phyloP scores from a whole-genome alignment of 78 protist genomes.

The Isochrysis galbana region DNA sequence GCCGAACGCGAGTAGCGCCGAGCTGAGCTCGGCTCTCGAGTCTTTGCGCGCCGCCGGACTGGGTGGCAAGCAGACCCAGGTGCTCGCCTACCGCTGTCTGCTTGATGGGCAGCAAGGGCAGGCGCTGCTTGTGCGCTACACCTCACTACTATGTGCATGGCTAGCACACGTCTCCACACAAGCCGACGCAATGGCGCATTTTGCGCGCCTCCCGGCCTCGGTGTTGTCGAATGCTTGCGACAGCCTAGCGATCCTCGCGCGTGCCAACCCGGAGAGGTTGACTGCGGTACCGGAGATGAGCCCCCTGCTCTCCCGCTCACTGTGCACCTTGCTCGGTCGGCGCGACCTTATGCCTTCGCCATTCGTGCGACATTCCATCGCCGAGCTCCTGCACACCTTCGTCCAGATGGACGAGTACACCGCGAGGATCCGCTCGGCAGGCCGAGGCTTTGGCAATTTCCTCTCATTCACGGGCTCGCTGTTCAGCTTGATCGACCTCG shows the following conservation, averaged over 20 bases:
- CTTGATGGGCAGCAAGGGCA: background rate
- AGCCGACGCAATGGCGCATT: no score
- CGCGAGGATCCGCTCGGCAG: background rate
- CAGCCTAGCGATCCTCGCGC: background rate
- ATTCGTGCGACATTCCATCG: background rate
- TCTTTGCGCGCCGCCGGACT: no score
- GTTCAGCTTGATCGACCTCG: background rate
- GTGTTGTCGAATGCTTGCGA: background rate
- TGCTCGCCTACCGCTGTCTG: background rate
- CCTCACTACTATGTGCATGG: no score
- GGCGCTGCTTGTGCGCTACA: background rate
- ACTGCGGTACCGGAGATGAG: background rate
- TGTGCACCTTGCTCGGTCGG: background rate
- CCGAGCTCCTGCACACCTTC: background rate
- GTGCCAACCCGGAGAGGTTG: background rate
- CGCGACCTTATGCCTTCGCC: background rate
- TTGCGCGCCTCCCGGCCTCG: background rate
- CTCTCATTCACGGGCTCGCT: background rate
- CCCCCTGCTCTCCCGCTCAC: background rate
- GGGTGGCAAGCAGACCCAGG: no score
- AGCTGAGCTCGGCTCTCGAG: background rate
- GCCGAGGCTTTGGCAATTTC: background rate
- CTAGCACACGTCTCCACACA: no score
- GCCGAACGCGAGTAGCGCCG: background rate
- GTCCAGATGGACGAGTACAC: background rate